Percentiles rank a stretch among this genome's conserved stretches.
Conservation (phyloP, 495 filamentous ascomycete species). For the Neurospora discreta region DNA sequence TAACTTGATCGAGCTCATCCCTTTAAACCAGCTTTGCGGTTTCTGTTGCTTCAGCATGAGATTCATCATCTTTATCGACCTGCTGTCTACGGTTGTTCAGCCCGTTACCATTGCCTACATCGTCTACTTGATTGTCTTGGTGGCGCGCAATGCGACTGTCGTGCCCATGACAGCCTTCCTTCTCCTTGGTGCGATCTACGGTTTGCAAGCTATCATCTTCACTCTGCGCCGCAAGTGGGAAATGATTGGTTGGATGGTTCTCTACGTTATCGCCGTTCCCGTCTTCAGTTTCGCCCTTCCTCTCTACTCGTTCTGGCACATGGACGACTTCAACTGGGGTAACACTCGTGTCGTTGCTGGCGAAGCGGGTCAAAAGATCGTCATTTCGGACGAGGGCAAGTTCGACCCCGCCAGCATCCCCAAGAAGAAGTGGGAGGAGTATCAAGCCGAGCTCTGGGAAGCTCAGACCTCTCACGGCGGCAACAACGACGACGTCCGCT, state of each 20-base stretch:
- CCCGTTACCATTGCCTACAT: constrained; percentile 91
- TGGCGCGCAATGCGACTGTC: constrained; percentile 45
- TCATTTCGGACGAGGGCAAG: constrained; percentile 96
- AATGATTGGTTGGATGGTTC: constrained; percentile 98
- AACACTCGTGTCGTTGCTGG: constrained; percentile 97
- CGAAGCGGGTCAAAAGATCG: constrained; percentile 81
- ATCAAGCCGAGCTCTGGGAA: constrained; percentile 95
- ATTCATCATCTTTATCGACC: constrained; percentile 91
- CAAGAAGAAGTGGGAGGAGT: constrained; percentile 98
- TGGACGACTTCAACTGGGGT: constrained; percentile 99
- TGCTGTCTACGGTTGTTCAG: constrained; percentile 83
- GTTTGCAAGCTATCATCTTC: constrained; percentile 95
- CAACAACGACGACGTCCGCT: constrained; percentile 60
- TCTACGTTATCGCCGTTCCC: constrained; percentile 86
- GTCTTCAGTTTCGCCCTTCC: constrained; percentile 87
- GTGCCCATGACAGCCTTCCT: constrained; percentile 80
- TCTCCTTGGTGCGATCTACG: constrained; percentile 87
- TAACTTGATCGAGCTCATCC: constrained; percentile 93
- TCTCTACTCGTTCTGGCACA: constrained; percentile 96
- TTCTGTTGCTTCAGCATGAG: constrained; percentile 99
- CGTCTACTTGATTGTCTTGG: constrained; percentile 70
- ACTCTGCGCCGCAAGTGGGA: constrained; percentile 94
- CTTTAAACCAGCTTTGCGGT: constrained; percentile 85
- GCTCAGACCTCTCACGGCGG: constrained; percentile 50
- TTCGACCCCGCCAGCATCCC: constrained; percentile 91